Conservation (phyloP, 768 basidiomycete genomes). For the Psilocybe cubensis region DNA sequence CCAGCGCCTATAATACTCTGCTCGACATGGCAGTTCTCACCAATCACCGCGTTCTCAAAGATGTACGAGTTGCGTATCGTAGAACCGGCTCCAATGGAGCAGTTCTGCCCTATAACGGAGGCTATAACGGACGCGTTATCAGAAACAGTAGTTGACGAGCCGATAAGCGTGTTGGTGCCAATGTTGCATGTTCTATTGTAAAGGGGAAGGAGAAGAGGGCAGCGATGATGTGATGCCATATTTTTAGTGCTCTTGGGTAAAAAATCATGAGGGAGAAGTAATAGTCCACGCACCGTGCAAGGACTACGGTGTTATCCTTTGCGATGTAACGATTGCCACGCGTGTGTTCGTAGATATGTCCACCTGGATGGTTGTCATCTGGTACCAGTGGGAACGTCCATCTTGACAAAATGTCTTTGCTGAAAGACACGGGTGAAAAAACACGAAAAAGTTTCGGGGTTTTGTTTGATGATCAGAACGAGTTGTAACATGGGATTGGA, state of each 20-base stretch:
- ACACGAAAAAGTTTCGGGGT: background rate
- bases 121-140: constrained; percentile 68
- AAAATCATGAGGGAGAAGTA: background rate
- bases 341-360: constrained; percentile 82
- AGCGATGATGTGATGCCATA: background rate
- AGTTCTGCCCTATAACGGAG: constrained; percentile 81
- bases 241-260: background rate
- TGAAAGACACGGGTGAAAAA: constrained; percentile 29
- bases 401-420: constrained; percentile 90
- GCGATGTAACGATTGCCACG: constrained; percentile 91
- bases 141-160: constrained; percentile 69
- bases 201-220: background rate
- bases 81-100: constrained; percentile 71
- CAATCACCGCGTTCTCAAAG: constrained; percentile 78
- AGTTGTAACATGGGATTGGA: background rate
- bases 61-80: constrained; percentile 79
- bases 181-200: constrained; percentile 74
- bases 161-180: constrained; percentile 83
- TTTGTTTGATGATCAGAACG: background rate
- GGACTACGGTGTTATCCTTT: constrained; percentile 71
- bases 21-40: constrained; percentile 70
- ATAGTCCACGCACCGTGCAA: constrained; percentile 81
- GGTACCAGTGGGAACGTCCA: constrained; percentile 97
- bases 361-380: constrained; percentile 88
- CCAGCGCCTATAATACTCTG: constrained; percentile 81